Evolutionary conservation across 2,329 filamentous ascomycete species (phyloP), one percentile per base, ranked within the genome.

Genomic region (Fusarium scirpi): DNA sequence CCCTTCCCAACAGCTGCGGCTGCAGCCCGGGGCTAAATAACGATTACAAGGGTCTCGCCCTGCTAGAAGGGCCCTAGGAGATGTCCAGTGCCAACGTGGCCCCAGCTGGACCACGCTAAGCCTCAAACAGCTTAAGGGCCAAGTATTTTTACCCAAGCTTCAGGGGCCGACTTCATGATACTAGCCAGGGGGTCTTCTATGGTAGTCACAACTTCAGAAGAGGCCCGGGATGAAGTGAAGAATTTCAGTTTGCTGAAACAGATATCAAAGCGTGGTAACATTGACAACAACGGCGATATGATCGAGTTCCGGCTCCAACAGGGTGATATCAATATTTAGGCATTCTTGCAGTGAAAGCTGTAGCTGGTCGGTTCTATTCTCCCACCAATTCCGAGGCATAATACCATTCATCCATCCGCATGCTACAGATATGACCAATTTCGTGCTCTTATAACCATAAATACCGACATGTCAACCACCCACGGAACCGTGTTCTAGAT

Each of bases 51-150:
- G 65, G 47, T 72, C 18, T 56, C 45, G 25, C 32, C 47, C 59
- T 64, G 44, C 61, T 38, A 29, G 43, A 32, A 45, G 40, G 40
- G 34, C 47, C 41, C 41, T 32, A 43, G 45, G 22, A 59, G 45
- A 47, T 58, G 64, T 38, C 34, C 34, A 38, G 34, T 71, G 60
- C 67, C 70, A 65, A 66, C 70, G 70, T 73, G 70, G 70, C 65
- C 62, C 59, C 55, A 72, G 63, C 67, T 40, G 57, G 25, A 29
- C 8, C 13, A 40, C 62, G 48, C 67, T 70, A 70, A 70, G 22
- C 67, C 63, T 11, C 18, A 27, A 45, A 11, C n/a, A 25, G 58
- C 48, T 49, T 61, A 68, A 49, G 3, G 25, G 34, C 27, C 52
- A 52, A 30, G 46, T 67, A 70, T 70, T 57, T 53, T 58, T 70